Percentiles rank a stretch among this genome's conserved stretches.
phyloP scores from a whole-genome alignment of 164 flowering plant species.

The Annona cherimola region DNA sequence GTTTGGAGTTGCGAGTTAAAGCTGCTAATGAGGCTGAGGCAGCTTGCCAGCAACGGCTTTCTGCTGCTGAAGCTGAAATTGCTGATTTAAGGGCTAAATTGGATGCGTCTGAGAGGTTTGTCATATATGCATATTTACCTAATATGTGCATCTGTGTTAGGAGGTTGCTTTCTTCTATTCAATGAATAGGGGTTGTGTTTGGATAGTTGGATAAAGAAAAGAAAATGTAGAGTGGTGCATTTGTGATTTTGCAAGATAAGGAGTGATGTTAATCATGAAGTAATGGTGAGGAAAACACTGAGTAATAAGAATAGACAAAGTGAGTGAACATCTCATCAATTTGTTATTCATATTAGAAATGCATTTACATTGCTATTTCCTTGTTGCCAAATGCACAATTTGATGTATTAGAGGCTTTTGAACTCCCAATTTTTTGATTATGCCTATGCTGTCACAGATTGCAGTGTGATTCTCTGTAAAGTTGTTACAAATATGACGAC shows the following conservation, averaged over 20 bases:
- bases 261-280: too few relatives aligned
- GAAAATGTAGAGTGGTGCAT: neutral
- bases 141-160: neutral
- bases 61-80: constrained; percentile 82
- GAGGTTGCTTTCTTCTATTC: neutral
- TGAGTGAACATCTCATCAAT: too few relatives aligned
- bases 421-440: too few relatives aligned
- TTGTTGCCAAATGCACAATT: too few relatives aligned
- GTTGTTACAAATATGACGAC: too few relatives aligned
- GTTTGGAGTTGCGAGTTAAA: constrained; percentile 82
- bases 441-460: too few relatives aligned
- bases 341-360: too few relatives aligned
- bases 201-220: neutral
- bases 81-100: constrained; percentile 64
- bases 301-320: too few relatives aligned
- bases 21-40: constrained; percentile 95
- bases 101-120: constrained; percentile 81
- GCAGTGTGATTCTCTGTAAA: too few relatives aligned
- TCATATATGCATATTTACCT: constrained; percentile 6
- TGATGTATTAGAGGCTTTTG: too few relatives aligned
- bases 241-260: neutral
- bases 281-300: too few relatives aligned
- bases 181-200: neutral
- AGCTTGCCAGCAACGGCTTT: constrained; percentile 83
- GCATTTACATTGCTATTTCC: too few relatives aligned